Percentiles rank a stretch among this genome's conserved stretches.
Evolutionary conservation across 2,329 filamentous ascomycete genomes (phyloP).

Genomic region (Canariomyces notabilis): DNA sequence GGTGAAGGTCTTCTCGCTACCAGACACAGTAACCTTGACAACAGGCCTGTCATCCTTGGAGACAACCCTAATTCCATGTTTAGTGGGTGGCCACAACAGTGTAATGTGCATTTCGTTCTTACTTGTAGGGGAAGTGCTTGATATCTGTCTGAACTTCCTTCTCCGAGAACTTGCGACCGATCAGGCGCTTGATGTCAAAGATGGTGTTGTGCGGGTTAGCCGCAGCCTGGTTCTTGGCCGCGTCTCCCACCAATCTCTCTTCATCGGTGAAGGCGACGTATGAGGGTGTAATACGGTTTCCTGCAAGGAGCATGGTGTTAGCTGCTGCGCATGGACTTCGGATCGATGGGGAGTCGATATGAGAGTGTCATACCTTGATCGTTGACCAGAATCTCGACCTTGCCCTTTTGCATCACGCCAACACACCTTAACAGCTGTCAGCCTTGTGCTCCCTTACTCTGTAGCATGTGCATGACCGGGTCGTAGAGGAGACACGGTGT

Average conservation of each 20-base stretch:
- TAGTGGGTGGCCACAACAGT: conserved; percentile 1
- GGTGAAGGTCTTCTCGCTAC: conserved; percentile 52
- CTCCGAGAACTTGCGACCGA: conserved; percentile 77
- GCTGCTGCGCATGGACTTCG: neutral
- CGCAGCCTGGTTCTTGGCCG: conserved; percentile 92
- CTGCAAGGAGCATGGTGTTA: conserved; percentile 31
- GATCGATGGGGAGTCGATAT: neutral
- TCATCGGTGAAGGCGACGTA: conserved; percentile 97
- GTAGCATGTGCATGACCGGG: neutral
- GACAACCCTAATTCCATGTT: conserved; percentile 49
- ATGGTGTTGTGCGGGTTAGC: conserved; percentile 72
- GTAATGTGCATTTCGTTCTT: neutral
- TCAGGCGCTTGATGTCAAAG: conserved; percentile 81
- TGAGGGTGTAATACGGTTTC: conserved; percentile 91
- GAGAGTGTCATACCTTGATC: conserved; percentile 55
- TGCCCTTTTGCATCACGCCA: conserved; percentile 92
- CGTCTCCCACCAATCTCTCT: conserved; percentile 93
- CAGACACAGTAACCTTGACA: conserved; percentile 64
- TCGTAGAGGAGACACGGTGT: conserved; percentile 15
- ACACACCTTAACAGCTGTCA: conserved; percentile 57
- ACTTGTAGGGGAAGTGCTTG: conserved; percentile 97
- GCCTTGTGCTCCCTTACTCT: conserved; percentile 3
- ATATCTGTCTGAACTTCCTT: conserved; percentile 87
- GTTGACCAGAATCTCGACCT: conserved; percentile 93
- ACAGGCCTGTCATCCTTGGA: conserved; percentile 86